phyloP scores from a whole-genome alignment of 352 stramenopile species.

The Pythium apleroticum region DNA sequence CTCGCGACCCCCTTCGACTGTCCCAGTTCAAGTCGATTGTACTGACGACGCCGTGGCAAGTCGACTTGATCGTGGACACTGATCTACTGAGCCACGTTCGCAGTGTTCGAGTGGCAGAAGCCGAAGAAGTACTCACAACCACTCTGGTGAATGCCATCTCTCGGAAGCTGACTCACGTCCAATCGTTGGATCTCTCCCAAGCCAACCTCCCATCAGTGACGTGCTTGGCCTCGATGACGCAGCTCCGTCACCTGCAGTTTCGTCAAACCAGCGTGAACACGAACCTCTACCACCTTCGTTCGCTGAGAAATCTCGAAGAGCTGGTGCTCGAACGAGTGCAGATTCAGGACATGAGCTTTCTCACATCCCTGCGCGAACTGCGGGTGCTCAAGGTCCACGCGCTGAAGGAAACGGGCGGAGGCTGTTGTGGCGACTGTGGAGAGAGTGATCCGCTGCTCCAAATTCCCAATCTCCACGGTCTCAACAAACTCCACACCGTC shows the following conservation, averaged over 20 bases:
- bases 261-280: not conserved
- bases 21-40: not conserved
- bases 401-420: not conserved
- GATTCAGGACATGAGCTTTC: not conserved
- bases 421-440: not conserved
- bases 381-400: not conserved
- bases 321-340: not conserved
- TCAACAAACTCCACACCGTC: not conserved
- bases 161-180: not conserved
- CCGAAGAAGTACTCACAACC: not conserved
- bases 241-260: not conserved
- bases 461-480: not conserved
- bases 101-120: not conserved
- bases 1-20: not conserved
- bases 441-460: not conserved
- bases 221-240: not conserved
- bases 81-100: not conserved
- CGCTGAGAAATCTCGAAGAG: not conserved
- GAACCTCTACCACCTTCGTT: not conserved
- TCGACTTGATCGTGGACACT: not conserved
- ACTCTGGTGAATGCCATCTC: not conserved
- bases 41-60: not conserved
- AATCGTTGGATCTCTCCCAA: not conserved
- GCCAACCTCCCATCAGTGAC: not conserved
- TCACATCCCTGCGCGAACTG: not conserved